phyloP scores from a whole-genome alignment of 169 alveolate species.

The Ichthyophthirius multifiliis region DNA sequence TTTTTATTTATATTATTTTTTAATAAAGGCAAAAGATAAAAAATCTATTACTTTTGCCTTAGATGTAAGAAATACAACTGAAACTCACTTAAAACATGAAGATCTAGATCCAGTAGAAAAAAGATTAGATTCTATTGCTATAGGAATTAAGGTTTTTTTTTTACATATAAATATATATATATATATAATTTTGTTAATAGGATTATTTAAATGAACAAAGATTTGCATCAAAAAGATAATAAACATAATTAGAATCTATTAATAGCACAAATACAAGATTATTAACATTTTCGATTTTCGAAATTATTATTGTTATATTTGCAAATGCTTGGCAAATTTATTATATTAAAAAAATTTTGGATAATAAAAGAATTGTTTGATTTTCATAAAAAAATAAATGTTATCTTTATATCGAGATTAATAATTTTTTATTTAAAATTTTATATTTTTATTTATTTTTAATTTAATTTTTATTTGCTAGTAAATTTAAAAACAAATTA shows the following conservation, averaged over 20 bases:
- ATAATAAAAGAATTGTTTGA: slow-evolving; percentile 39
- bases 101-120: slow-evolving; percentile 32
- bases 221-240: slow-evolving; percentile 29
- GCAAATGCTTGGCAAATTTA: slow-evolving; percentile 37
- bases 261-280: slow-evolving; percentile 14
- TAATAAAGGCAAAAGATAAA: slow-evolving; percentile 15
- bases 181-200: background rate
- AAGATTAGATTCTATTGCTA: slow-evolving; percentile 7
- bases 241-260: slow-evolving; percentile 19
- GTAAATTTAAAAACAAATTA: too few species aligned
- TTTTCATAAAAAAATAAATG: too few species aligned
- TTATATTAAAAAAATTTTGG: slow-evolving; percentile 34
- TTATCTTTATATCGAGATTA: too few species aligned
- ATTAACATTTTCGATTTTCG: slow-evolving; percentile 23
- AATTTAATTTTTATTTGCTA: too few species aligned
- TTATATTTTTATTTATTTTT: too few species aligned
- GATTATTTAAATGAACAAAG: slow-evolving; percentile 10
- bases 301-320: background rate
- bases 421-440: too few species aligned
- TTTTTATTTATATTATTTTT: background rate
- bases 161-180: background rate
- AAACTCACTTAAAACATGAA: slow-evolving; percentile 25
- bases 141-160: slow-evolving; percentile 7
- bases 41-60: slow-evolving; percentile 30
- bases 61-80: slow-evolving; percentile 33